These are phyloP conservation scores for Aurinia saxatilis DNA, from an alignment of 345 rosid species.

Conservation along the genomic window DNA sequence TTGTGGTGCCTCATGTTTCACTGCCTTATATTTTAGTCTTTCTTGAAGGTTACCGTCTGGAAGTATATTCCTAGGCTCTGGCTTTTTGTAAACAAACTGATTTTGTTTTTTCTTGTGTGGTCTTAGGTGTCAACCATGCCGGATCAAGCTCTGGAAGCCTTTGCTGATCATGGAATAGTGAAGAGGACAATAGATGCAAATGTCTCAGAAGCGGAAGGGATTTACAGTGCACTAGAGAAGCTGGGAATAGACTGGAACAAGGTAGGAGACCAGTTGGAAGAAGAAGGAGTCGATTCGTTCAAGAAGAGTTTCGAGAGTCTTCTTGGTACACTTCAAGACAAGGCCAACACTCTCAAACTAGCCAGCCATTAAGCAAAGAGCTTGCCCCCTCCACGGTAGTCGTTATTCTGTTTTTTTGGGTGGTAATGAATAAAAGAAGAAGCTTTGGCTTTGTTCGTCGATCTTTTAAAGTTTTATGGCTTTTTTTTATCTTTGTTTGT, in stretches of 20 bases:
- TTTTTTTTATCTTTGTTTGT: no score
- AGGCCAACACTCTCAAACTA: constrained; percentile 83
- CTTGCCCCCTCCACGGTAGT: not conserved
- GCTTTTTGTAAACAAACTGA: not conserved
- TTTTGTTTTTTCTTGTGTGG: not conserved
- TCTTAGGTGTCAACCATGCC: constrained; percentile 97
- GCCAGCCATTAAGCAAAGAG: constrained; percentile 45
- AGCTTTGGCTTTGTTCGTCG: constrained; percentile 13
- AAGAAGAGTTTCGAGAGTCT: constrained; percentile 93
- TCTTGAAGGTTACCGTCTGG: not conserved
- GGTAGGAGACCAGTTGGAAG: constrained; percentile 78
- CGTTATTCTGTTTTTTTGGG: not conserved
- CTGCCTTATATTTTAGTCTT: not conserved
- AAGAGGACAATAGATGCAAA: constrained; percentile 87
- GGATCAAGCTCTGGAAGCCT: constrained; percentile 94
- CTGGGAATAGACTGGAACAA: constrained; percentile 81
- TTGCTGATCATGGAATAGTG: constrained; percentile 71
- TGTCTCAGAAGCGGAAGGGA: constrained; percentile 89
- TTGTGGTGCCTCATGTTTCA: not conserved
- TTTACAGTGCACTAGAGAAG: constrained; percentile 93
- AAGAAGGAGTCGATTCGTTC: constrained; percentile 90
- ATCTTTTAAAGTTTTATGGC: not conserved
- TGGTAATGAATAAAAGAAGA: constrained; percentile 21
- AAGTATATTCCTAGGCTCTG: not conserved
- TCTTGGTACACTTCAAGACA: constrained; percentile 86